These are phyloP conservation scores for Neonothopanus nambi DNA, from an alignment of 1,284 basidiomycete species.

Conservation along the genomic window DNA sequence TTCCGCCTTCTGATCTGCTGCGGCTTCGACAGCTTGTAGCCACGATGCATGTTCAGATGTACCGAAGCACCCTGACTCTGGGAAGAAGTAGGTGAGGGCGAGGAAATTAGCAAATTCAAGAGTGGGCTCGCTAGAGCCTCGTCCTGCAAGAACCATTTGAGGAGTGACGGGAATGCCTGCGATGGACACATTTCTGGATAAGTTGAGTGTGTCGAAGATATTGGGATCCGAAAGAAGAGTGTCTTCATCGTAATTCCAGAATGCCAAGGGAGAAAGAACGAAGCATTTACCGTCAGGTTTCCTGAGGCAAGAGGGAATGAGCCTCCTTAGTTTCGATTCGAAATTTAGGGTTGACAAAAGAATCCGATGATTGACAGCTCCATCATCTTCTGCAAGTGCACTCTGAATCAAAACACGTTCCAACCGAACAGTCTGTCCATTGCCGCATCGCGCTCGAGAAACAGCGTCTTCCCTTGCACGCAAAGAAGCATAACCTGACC, in stretches of 20 bases:
- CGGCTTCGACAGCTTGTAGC: slow-evolving; percentile 56
- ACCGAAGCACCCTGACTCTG: slow-evolving; percentile 66
- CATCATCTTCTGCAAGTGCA: slow-evolving; percentile 48
- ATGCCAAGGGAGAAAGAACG: slow-evolving; percentile 69
- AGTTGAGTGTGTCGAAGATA: slow-evolving; percentile 57
- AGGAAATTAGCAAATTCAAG: slow-evolving; percentile 70
- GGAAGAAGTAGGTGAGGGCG: slow-evolving; percentile 78
- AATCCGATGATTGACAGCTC: slow-evolving; percentile 60
- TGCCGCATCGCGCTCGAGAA: slow-evolving; percentile 70
- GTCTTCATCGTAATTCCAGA: slow-evolving; percentile 67
- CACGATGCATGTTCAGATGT: slow-evolving; percentile 63
- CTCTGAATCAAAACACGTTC: slow-evolving; percentile 75
- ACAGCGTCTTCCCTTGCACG: slow-evolving; percentile 69
- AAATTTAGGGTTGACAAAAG: slow-evolving; percentile 64
- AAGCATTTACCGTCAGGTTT: slow-evolving; percentile 56
- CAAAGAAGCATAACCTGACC: slow-evolving; percentile 63
- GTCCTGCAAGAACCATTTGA: slow-evolving; percentile 75
- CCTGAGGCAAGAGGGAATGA: slow-evolving; percentile 52
- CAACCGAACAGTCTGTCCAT: slow-evolving; percentile 72
- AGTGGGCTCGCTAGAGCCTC: slow-evolving; percentile 51
- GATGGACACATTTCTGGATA: slow-evolving; percentile 51
- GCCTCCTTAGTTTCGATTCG: slow-evolving; percentile 55
- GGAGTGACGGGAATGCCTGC: slow-evolving; percentile 64
- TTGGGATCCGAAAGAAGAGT: slow-evolving; percentile 53
- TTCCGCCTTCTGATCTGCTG: slow-evolving; percentile 42